These are phyloP conservation scores for Tricholoma saponaceum DNA, from an alignment of 768 basidiomycete genomes.

Conservation along the genomic window DNA sequence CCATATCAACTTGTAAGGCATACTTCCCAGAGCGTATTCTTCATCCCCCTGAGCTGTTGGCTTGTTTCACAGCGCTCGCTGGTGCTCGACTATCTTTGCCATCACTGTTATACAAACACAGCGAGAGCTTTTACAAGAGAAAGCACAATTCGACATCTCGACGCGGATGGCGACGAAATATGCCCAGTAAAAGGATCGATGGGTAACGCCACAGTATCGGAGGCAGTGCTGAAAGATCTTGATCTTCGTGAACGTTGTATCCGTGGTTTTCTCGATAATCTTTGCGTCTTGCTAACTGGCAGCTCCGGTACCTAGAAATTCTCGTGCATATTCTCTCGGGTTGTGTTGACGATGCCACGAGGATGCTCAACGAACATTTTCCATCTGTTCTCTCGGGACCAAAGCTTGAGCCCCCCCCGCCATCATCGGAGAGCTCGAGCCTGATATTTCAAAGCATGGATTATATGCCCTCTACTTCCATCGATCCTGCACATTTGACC, in stretches of 20 bases:
- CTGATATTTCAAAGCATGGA: slow-evolving; percentile 32
- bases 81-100: slow-evolving; percentile 74
- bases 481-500: slow-evolving; percentile 68
- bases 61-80: slow-evolving; percentile 47
- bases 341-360: slow-evolving; percentile 66
- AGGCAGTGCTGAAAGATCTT: slow-evolving; percentile 40
- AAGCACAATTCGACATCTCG: slow-evolving; percentile 56
- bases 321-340: slow-evolving; percentile 68
- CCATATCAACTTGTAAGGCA: slow-evolving; percentile 42
- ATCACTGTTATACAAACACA: slow-evolving; percentile 68
- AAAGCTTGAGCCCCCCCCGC: slow-evolving; percentile 31
- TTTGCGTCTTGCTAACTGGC: neutral
- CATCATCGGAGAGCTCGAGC: slow-evolving; percentile 2
- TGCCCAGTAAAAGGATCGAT: slow-evolving; percentile 19
- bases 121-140: slow-evolving; percentile 66
- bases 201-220: slow-evolving; percentile 23
- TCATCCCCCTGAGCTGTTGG: neutral
- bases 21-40: neutral
- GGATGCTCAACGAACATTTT: slow-evolving; percentile 66
- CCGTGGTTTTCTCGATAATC: neutral
- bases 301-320: slow-evolving; percentile 49
- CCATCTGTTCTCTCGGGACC: slow-evolving; percentile 47
- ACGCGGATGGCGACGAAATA: slow-evolving; percentile 70
- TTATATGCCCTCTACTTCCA: slow-evolving; percentile 57
- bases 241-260: slow-evolving; percentile 49